Percentiles rank a stretch among this genome's conserved stretches.
Evolutionary conservation across 1,139 yeast genomes (phyloP).

Genomic region (Pneumocystis carinii): DNA sequence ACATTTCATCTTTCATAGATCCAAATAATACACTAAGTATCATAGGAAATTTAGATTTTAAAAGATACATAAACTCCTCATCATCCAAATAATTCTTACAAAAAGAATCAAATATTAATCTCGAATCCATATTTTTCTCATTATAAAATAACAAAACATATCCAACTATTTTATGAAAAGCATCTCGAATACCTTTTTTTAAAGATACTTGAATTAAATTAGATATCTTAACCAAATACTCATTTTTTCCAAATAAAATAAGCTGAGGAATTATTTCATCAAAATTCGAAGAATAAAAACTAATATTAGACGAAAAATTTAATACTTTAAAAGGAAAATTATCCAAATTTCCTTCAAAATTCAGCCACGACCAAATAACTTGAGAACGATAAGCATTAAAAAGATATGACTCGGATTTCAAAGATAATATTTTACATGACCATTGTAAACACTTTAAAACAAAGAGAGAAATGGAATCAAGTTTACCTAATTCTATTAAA

Average conservation of each 20-base stretch:
- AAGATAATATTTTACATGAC: conserved; percentile 5
- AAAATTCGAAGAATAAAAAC: conserved; percentile 24
- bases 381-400: conserved; percentile 22
- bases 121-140: background rate
- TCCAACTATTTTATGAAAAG: conserved; percentile 12
- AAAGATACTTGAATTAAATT: conserved; percentile 3
- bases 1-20: background rate
- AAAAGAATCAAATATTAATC: background rate
- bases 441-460: conserved; percentile 6
- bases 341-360: conserved; percentile 20
- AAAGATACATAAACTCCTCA: background rate
- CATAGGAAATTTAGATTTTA: background rate
- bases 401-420: conserved; percentile 20
- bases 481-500: conserved; percentile 8
- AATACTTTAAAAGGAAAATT: conserved; percentile 30
- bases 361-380: conserved; percentile 31
- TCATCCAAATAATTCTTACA: background rate
- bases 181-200: background rate
- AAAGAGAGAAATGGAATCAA: background rate
- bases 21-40: background rate
- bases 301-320: conserved; percentile 20
- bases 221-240: conserved; percentile 7
- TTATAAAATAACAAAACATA: conserved; percentile 7
- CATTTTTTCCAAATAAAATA: conserved; percentile 10
- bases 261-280: conserved; percentile 9